Evolutionary conservation across 805 yeast species (phyloP).

Genomic region (Wickerhamiella galacta): DNA sequence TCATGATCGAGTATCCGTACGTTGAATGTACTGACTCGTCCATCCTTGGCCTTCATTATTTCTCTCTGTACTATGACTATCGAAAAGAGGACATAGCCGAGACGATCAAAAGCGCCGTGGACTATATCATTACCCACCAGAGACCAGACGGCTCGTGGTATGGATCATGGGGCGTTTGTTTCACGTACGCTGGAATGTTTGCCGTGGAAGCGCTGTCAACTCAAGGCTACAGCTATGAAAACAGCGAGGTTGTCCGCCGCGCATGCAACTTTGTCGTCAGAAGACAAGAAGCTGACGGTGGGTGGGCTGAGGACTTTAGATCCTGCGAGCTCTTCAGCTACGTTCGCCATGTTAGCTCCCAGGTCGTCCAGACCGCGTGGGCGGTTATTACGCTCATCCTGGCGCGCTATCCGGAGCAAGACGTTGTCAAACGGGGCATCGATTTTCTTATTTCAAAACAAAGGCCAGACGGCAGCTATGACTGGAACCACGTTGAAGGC

Average conservation of each 20-base stretch:
- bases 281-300: slow-evolving; percentile 76
- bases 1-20: slow-evolving; percentile 96
- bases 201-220: slow-evolving; percentile 82
- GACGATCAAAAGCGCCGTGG: slow-evolving; percentile 61
- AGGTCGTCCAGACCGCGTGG: slow-evolving; percentile 89
- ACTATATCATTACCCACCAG: slow-evolving; percentile 56
- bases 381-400: slow-evolving; percentile 64
- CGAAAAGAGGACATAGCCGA: slow-evolving; percentile 43
- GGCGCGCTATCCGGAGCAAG: slow-evolving; percentile 61
- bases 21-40: slow-evolving; percentile 97
- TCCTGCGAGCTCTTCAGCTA: slow-evolving; percentile 69
- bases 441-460: slow-evolving; percentile 49
- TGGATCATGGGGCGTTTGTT: slow-evolving; percentile 97
- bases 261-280: slow-evolving; percentile 77
- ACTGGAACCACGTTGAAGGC: slow-evolving; percentile 75
- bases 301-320: slow-evolving; percentile 95
- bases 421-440: slow-evolving; percentile 48
- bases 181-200: slow-evolving; percentile 92
- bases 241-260: slow-evolving; percentile 40
- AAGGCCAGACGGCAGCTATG: slow-evolving; percentile 64
- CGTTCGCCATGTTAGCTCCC: slow-evolving; percentile 43
- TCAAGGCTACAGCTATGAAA: slow-evolving; percentile 45
- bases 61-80: slow-evolving; percentile 48
- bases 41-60: slow-evolving; percentile 73
- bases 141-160: slow-evolving; percentile 86